Evolutionary conservation across 2,329 filamentous ascomycete genomes (phyloP), one percentile per base, ranked within the genome.

Genomic region (Raffaelea arxii): DNA sequence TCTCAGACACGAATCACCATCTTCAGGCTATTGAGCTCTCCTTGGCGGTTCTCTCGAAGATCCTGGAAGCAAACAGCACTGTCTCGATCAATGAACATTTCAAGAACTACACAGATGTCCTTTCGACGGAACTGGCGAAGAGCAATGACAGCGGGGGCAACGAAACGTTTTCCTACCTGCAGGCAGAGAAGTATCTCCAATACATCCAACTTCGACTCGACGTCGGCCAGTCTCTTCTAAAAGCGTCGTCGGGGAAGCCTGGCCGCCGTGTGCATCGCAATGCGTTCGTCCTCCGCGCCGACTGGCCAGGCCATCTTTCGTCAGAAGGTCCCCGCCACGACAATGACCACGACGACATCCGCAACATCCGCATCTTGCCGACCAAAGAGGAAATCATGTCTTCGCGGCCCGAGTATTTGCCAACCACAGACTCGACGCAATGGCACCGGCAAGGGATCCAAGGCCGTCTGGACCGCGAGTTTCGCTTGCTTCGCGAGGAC

Each of bases 391-490:
- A 74, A 45, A 66, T 74, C 36, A 35, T 54, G 14, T 59, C 56
- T 41, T 23, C 54, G 2, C 55, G 59, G 6, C 40, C 49, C 4
- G 67, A 72, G 45, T 72, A 68, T 45, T 57, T 72, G 3, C 65
- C 62, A 0, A 59, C 55, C 4, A 66, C 56, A 3, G 64, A 73
- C 53, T 54, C 65, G 3, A 55, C 58, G 0, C 58, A 60, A 9
- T 65, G 64, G 47, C 67, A 74, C 51, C 56, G 66, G 16, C 52
- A 57, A 4, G 69, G 71, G 2, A 64, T 72, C 11, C 58, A 56
- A 4, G 72, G 74, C 2, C 64, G 74, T 1, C 56, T 80, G 0
- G 75, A 79, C 55, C 62, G 69, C 46, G 69, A 78, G 46, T 80
- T 80, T 42, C 67, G 76, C 16, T 65, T 79, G 1, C 56, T 36